Base-by-base conservation (phyloP, 1,284 basidiomycete genomes). In the Leccinum pallidistipes region DNA sequence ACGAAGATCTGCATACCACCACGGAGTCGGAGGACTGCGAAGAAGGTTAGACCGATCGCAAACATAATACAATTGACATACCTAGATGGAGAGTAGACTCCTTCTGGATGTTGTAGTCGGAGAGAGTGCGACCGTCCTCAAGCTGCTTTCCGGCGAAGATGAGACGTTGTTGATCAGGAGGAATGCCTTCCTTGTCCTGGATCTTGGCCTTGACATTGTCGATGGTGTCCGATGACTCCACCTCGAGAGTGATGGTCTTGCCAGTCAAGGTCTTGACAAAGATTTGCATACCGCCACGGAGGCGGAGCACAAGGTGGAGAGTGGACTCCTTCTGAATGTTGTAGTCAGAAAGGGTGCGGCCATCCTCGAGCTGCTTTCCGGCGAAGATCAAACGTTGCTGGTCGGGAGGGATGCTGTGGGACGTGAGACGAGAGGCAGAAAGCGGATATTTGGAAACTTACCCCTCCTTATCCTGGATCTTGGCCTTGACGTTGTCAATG, bases 181-280 rank as follows among this genome's bases (percentile, higher is more conserved):
- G 93, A 58, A 88, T 90, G 64, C 90, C 90, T 71, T 91, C 89
- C 81, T 91, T 91, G 74, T 91, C 89, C 74, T 92, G 90, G 62
- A 92, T 92, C 83, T 91, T 91, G 61, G 88, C 84, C 78, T 92
- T 91, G 64, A 92, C 90, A 64, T 93, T 94, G 78, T 94, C 92
- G 68, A 95, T 94, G 27, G 93, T 94, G 79, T 95, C 92, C 0
- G 88, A 92, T 0, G 91, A 94, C 78, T 95, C 93, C 10, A 95
- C 92, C 78, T 95, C 93, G 34, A 95, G 81, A n/a, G 94, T 95
- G 77, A 97, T 96, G 12, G 94, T 96, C 86, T 96, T 97, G 55
- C 95, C 94, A 16, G 94, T 96, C 62, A 96, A 80, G 61, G 87
- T 90, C 80, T 94, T 94, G 64, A 94, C 92, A 71, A 94, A 93